phyloP scores from a whole-genome alignment of 2,329 filamentous ascomycete species.

The Fusarium brevicatenulatum region DNA sequence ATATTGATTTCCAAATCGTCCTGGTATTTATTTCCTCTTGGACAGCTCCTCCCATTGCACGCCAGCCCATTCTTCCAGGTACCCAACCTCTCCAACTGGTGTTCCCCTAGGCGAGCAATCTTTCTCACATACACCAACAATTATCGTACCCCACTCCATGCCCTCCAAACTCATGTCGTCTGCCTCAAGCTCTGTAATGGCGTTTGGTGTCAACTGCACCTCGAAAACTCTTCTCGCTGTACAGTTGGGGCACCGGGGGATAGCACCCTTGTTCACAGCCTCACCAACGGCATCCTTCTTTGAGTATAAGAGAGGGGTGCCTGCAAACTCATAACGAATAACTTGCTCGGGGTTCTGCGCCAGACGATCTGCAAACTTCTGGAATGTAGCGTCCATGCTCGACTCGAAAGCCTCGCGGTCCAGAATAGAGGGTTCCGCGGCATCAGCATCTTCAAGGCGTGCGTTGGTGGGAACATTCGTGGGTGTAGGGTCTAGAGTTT shows the following conservation, averaged over 20 bases:
- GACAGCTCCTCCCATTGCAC: constrained; percentile 94
- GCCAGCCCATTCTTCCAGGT: constrained; percentile 95
- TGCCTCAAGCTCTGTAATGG: constrained; percentile 87
- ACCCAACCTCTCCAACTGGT: constrained; percentile 72
- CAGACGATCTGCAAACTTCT: constrained; percentile 81
- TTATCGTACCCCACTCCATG: constrained; percentile 98
- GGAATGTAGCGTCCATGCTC: constrained; percentile 78
- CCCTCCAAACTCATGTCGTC: constrained; percentile 79
- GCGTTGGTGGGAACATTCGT: constrained; percentile 61
- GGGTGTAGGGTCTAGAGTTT: constrained; percentile 76
- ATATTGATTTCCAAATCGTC: background rate
- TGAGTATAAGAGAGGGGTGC: constrained; percentile 81
- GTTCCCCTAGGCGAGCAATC: constrained; percentile 76
- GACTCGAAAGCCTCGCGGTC: constrained; percentile 80
- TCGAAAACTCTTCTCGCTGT: constrained; percentile 83
- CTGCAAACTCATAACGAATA: constrained; percentile 81
- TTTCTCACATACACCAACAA: constrained; percentile 83
- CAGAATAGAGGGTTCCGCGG: constrained; percentile 58
- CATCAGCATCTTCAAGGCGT: constrained; percentile 54
- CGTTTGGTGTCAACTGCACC: constrained; percentile 89
- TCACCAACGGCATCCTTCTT: constrained; percentile 79
- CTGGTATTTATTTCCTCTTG: constrained; percentile 47
- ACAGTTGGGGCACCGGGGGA: constrained; percentile 83
- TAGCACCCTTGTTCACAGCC: constrained; percentile 62
- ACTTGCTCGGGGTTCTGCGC: constrained; percentile 85